Percentiles rank a stretch among this genome's conserved stretches.
Evolutionary conservation across 1,139 yeast species (phyloP).

Genomic region (Taphrina deformans): DNA sequence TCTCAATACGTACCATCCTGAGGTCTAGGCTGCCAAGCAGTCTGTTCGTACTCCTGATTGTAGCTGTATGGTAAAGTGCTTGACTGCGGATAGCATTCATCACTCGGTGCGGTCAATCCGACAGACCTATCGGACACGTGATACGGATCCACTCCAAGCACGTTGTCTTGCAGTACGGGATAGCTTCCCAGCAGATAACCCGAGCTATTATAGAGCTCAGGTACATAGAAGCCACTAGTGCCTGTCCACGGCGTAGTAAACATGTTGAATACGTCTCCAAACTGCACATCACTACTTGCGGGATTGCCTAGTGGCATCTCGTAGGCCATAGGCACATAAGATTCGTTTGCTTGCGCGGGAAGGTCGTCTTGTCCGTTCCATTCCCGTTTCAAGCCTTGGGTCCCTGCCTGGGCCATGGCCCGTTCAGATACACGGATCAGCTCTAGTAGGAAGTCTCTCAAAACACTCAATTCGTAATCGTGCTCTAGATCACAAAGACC

Average conservation of each 20-base stretch:
- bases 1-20: neutral
- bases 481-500: neutral
- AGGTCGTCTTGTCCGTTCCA: neutral
- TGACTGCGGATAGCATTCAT: neutral
- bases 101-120: neutral
- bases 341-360: neutral
- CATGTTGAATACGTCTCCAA: neutral
- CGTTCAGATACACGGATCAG: neutral
- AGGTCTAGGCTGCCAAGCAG: neutral
- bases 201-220: neutral
- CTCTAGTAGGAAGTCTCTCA: neutral
- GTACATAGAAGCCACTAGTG: neutral
- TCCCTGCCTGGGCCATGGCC: neutral
- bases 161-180: neutral
- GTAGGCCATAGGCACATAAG: neutral
- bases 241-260: neutral
- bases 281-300: neutral
- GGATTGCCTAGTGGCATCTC: neutral
- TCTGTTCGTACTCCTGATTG: neutral
- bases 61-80: neutral
- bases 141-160: neutral
- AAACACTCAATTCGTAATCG: neutral
- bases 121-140: neutral
- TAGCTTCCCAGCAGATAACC: neutral
- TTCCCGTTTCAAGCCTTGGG: neutral